Evolutionary conservation across 2,329 filamentous ascomycete species (phyloP).

Genomic region (Coniochaeta sp.): DNA sequence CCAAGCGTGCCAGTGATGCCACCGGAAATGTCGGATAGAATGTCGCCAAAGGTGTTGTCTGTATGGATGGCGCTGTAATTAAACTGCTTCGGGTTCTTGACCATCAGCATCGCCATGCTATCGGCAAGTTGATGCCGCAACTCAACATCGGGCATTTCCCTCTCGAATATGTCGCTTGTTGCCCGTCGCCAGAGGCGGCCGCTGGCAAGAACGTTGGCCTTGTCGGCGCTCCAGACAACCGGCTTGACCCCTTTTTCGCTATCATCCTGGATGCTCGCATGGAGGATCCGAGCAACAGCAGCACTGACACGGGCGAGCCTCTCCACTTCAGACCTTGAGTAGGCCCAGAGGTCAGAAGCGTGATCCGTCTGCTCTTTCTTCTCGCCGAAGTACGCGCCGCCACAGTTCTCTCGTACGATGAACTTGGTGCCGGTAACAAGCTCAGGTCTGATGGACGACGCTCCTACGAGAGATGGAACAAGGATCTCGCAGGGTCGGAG

Average conservation of each 20-base stretch:
- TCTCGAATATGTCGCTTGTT: constrained; percentile 30
- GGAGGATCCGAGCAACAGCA: constrained; percentile 30
- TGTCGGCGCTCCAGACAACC: constrained; percentile 40
- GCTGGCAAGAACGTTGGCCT: constrained; percentile 45
- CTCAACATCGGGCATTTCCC: constrained; percentile 34
- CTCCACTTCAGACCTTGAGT: constrained; percentile 36
- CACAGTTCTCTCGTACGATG: constrained; percentile 42
- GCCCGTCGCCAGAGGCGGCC: constrained; percentile 40
- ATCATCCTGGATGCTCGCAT: background rate
- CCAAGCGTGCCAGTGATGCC: constrained; percentile 39
- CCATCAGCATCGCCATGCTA: constrained; percentile 40
- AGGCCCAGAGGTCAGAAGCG: constrained; percentile 41
- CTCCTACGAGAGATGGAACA: constrained; percentile 28
- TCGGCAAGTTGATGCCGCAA: constrained; percentile 39
- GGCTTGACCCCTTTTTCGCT: constrained; percentile 8
- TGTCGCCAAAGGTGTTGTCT: constrained; percentile 41
- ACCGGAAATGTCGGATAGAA: constrained; percentile 36
- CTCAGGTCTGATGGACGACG: constrained; percentile 32
- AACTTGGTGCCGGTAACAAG: constrained; percentile 38
- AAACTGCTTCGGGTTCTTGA: constrained; percentile 36
- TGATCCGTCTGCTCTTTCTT: constrained; percentile 35
- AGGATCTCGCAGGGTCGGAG: constrained; percentile 40
- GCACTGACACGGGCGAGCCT: constrained; percentile 38
- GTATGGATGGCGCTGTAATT: constrained; percentile 40
- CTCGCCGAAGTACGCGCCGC: constrained; percentile 41